Percentiles rank a stretch among this genome's conserved stretches.
Evolutionary conservation across 352 stramenopile genomes (phyloP).

Genomic region (Globisporangium spinosum): DNA sequence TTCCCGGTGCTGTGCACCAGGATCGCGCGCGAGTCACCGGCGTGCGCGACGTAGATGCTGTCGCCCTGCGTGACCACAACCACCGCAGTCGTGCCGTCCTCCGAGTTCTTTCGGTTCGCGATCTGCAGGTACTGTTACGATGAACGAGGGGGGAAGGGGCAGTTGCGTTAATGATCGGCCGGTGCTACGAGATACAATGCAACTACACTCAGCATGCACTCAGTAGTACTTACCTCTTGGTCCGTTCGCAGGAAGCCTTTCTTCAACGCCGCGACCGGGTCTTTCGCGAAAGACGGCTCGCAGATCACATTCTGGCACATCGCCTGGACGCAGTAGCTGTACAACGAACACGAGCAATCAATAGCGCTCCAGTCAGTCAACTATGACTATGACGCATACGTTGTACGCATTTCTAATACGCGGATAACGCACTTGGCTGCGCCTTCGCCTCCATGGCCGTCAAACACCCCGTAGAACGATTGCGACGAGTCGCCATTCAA

Average conservation of each 20-base stretch:
- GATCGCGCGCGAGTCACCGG: conserved; percentile 87
- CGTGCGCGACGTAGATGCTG: conserved; percentile 86
- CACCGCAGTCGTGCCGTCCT: conserved; percentile 90
- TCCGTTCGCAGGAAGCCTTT: conserved; percentile 80
- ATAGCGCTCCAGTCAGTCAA: conserved; percentile 3
- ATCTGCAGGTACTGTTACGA: conserved; percentile 73
- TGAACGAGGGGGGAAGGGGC: not conserved
- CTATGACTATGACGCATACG: conserved; percentile 7
- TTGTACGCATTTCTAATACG: not conserved
- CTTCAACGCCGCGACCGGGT: conserved; percentile 67
- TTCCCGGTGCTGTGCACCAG: conserved; percentile 81
- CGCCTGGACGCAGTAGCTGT: conserved; percentile 75
- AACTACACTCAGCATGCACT: not conserved
- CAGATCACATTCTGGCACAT: conserved; percentile 84
- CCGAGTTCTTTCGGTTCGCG: conserved; percentile 71
- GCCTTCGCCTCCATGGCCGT: conserved; percentile 89
- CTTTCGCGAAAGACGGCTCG: conserved; percentile 58
- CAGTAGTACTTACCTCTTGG: conserved; percentile 42
- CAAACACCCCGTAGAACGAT: conserved; percentile 92
- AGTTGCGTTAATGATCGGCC: not conserved
- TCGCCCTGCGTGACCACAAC: conserved; percentile 71
- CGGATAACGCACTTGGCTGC: conserved; percentile 78
- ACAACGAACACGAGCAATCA: not conserved
- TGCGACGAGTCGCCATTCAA: conserved; percentile 77
- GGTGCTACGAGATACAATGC: not conserved